Base-by-base conservation (phyloP, 768 basidiomycete genomes). In the Boletus coccyginus region DNA sequence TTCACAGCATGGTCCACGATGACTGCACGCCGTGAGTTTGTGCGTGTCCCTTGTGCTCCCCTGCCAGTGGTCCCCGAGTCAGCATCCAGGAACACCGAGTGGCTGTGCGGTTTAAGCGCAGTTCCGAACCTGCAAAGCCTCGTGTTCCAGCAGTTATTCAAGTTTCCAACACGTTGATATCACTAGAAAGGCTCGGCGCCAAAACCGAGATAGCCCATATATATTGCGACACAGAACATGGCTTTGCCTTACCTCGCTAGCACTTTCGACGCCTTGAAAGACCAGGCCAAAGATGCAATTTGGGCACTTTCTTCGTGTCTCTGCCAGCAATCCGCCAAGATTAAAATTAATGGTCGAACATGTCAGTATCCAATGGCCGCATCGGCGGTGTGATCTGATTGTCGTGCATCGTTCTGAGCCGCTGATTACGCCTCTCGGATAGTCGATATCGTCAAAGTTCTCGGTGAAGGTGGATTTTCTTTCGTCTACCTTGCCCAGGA, bases 381-480 rank as follows among this genome's bases (percentile, higher is more conserved):
- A 19, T 51, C 38, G 2, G n/a, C 43, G 41, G 32, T 46, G 46
- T 51, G 51, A 43, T 13, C 45, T 58, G 55, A 56, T 50, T 42
- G 17, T 43, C 33, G 12, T 53, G 16, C 39, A 41, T 50, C 49
- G 7, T 29, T 38, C 41, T 5, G 50, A 21, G 32, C n/a, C 33
- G 36, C 53, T 61, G 31, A 58, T 21, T 17, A 51, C 27, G 16
- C 58, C 46, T 43, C 31, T 19, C 9, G 38, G 49, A 12, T 63
- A 92, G 90, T 94, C 74, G 88, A 92, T 67, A 91, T 99, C 50
- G 75, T 95, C 48, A 92, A 90, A 57, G 86, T 98, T 12, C 83
- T 99, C 10, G 97, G 97, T 31, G 97, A 98, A 74, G 96, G 97
- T 14, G 96, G 92, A 8, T 95, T 94, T 78, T 92, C 90, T 32